These are phyloP conservation scores for Phytopythium litorale DNA, from an alignment of 352 stramenopile genomes.

Conservation along the genomic window DNA sequence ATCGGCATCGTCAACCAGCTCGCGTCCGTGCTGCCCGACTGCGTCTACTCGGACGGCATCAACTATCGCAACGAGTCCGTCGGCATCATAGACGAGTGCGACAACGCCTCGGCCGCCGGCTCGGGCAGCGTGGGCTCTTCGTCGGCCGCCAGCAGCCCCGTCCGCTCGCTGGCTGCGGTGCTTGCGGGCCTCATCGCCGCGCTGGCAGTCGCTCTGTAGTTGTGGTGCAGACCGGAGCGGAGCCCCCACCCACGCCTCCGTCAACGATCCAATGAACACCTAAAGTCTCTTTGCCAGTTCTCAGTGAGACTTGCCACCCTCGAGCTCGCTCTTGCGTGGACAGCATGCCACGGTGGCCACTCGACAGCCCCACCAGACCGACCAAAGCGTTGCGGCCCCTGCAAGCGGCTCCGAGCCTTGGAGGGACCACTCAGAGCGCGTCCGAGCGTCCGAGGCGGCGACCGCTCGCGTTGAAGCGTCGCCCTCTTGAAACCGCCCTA, in stretches of 20 bases:
- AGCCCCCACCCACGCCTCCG: too few relatives aligned
- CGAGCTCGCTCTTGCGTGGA: too few relatives aligned
- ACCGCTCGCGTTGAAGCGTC: neutral
- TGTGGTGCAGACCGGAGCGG: too few relatives aligned
- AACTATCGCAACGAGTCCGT: constrained; percentile 9
- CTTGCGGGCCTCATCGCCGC: neutral
- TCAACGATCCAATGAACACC: too few relatives aligned
- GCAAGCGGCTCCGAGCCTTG: too few relatives aligned
- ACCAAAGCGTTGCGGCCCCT: too few relatives aligned
- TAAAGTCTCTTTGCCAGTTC: too few relatives aligned
- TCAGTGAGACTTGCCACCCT: too few relatives aligned
- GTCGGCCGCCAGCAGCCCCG: neutral
- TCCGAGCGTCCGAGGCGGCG: too few relatives aligned
- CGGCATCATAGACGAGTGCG: constrained; percentile 2
- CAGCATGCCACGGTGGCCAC: too few relatives aligned
- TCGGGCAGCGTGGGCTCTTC: neutral
- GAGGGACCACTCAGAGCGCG: too few relatives aligned
- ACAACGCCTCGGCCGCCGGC: neutral
- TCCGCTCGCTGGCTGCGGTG: neutral
- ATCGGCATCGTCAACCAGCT: constrained; percentile 5
- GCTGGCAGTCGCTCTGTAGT: neutral
- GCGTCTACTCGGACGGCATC: constrained; percentile 7
- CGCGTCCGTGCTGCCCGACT: constrained; percentile 6
- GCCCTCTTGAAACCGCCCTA: neutral
- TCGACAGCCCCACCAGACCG: too few relatives aligned